Evolutionary conservation across 2,329 filamentous ascomycete species (phyloP).

Genomic region (Aspergillus sp.): DNA sequence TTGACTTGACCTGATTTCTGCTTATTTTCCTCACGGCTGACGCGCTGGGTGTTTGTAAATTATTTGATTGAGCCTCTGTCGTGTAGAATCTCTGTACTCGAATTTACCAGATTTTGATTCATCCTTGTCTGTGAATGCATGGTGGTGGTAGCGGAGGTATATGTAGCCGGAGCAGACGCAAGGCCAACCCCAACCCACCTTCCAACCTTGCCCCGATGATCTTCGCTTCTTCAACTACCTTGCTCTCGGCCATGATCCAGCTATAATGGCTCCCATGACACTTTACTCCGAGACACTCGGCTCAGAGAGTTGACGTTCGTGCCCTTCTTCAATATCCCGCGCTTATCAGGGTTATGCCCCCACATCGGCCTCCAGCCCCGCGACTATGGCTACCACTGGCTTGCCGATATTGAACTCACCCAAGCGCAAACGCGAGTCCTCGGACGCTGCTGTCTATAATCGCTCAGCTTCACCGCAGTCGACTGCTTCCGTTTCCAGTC

Average conservation of each 20-base stretch:
- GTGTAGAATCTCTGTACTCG: constrained; percentile 17
- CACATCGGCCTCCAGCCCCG: constrained; percentile 16
- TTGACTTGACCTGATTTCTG: constrained; percentile 9
- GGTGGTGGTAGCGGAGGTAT: too few species aligned
- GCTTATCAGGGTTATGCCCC: constrained; percentile 13
- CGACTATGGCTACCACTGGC: constrained; percentile 23
- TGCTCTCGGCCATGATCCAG: not conserved
- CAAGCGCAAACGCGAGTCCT: constrained; percentile 27
- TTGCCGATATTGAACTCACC: constrained; percentile 19
- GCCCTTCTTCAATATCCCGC: constrained; percentile 1
- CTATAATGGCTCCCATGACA: constrained; percentile 4
- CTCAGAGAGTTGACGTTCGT: constrained; percentile 1
- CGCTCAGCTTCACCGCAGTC: constrained; percentile 26
- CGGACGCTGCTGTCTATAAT: constrained; percentile 21
- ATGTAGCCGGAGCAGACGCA: too few species aligned
- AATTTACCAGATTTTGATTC: too few species aligned
- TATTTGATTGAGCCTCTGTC: constrained; percentile 26
- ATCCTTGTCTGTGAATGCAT: too few species aligned
- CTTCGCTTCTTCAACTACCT: not conserved
- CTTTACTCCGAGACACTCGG: not conserved
- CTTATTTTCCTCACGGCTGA: constrained; percentile 24
- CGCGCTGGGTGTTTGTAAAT: constrained; percentile 32
- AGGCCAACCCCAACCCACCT: too few species aligned
- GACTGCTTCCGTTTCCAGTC: constrained; percentile 19
- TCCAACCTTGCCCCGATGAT: constrained; percentile 1